Evolutionary conservation across 164 flowering plant species (phyloP).

Genomic region (Dillenia turbinata): DNA sequence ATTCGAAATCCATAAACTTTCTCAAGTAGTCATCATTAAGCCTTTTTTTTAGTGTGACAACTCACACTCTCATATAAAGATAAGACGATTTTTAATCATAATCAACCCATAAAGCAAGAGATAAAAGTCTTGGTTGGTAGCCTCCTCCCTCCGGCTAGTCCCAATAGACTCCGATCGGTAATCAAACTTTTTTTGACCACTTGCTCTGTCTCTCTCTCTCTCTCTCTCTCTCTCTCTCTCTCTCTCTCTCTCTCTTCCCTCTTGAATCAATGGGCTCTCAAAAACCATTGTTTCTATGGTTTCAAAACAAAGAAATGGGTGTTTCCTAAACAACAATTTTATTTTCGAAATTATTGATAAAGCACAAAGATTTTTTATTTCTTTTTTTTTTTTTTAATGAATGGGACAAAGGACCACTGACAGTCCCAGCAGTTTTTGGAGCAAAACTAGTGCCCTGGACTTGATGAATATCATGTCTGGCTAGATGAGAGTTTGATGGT

Average conservation of each 20-base stretch:
- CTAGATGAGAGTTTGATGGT: too few species aligned
- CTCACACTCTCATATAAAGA: constrained; percentile 22
- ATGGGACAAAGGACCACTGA: too few species aligned
- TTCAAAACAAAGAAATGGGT: too few species aligned
- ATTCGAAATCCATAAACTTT: constrained; percentile 11
- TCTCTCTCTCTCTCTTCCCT: too few species aligned
- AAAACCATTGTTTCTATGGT: neutral
- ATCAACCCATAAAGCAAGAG: constrained; percentile 12
- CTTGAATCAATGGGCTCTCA: neutral
- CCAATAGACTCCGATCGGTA: constrained; percentile 11
- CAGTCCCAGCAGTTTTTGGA: too few species aligned
- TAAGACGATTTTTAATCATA: constrained; percentile 15
- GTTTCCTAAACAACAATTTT: too few species aligned
- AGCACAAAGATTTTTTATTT: too few species aligned
- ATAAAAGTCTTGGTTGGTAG: constrained; percentile 13
- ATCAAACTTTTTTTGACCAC: constrained; percentile 15
- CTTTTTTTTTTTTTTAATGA: too few species aligned
- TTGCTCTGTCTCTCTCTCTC: constrained; percentile 2
- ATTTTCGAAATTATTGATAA: too few species aligned
- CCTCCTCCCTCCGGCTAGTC: neutral
- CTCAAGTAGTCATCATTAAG: constrained; percentile 19
- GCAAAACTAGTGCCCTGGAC: too few species aligned
- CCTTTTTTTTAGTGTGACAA: constrained; percentile 15
- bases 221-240: neutral
- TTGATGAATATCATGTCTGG: too few species aligned